Base-by-base conservation (phyloP, 208 protist genomes). In the Trypanosoma avium region DNA sequence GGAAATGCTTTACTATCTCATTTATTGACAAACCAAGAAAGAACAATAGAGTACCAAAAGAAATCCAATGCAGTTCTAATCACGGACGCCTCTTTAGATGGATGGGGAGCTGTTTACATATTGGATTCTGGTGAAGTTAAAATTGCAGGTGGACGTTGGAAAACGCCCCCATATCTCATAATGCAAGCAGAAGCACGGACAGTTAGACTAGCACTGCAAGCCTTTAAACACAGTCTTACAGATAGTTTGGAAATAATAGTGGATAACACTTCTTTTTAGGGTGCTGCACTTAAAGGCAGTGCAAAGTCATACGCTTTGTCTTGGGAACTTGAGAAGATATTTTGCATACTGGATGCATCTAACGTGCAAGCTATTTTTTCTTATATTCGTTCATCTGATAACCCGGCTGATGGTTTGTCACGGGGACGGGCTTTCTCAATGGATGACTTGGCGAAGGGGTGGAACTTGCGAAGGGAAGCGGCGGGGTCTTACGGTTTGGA, bases 11-110 rank as follows among this genome's bases (percentile, higher is more conserved):
- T 27, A 35, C 24, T 35, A 17, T 2, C 19, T 32, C 13, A 3
- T 3, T n/a, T 55, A 15, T 15, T 42, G 1, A 8, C 2, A 8
- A 19, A 35, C 6, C 4, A 55, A 35, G 19, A 5, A 17, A 5
- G 17, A 3, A 4, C 19, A 17, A 36, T 24, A 4, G n/a, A 6
- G 12, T 13, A 21, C 9, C 33, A 24, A 8, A 10, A 15, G 10
- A 5, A 2, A 1, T 8, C 17, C 17, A 13, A 8, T 9, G 36
- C 36, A 1, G 27, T 40, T 26, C 36, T 62, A 15, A 52, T 53
- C 13, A 70, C 49, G 10, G 53, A 70, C n/a, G 63, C 63, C 40
- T 70, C 63, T 3, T 26, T 62, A 5, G n/a, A 26, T 15, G 63
- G 52, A 55, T 70, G 40, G 63, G 53, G 52, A 12, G 63, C 52